Evolutionary conservation across 257 asterid genomes (phyloP).

Genomic region (Rhazya stricta): DNA sequence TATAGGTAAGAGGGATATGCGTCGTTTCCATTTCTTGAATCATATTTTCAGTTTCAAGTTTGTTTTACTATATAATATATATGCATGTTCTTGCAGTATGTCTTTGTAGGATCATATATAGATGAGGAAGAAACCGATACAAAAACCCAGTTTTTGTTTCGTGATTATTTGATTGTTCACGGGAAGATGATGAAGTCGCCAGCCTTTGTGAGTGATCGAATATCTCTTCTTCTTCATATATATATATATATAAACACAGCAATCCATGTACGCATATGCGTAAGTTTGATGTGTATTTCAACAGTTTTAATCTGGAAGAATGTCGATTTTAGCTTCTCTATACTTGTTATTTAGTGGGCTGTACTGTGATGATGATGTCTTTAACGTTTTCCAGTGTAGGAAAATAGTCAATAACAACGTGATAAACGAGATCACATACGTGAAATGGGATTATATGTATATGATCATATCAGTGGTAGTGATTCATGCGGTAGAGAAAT

Average conservation of each 20-base stretch:
- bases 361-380: neutral
- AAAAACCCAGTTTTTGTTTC: neutral
- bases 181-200: conserved; percentile 31
- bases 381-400: neutral
- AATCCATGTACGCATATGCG: neutral
- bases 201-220: conserved; percentile 19
- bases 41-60: neutral
- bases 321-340: neutral
- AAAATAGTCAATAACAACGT: neutral
- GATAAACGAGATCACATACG: neutral
- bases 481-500: neutral
- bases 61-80: neutral
- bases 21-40: neutral
- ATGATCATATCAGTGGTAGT: neutral
- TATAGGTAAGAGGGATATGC: neutral
- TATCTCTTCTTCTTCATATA: neutral
- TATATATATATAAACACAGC: neutral
- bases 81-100: neutral
- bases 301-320: neutral
- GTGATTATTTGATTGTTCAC: conserved; percentile 4
- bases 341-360: neutral
- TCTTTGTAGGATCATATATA: neutral
- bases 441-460: neutral
- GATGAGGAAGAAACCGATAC: neutral
- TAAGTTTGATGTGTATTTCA: neutral